Base-by-base conservation (phyloP, 306 rosid genomes). In the Vicia faba region DNA sequence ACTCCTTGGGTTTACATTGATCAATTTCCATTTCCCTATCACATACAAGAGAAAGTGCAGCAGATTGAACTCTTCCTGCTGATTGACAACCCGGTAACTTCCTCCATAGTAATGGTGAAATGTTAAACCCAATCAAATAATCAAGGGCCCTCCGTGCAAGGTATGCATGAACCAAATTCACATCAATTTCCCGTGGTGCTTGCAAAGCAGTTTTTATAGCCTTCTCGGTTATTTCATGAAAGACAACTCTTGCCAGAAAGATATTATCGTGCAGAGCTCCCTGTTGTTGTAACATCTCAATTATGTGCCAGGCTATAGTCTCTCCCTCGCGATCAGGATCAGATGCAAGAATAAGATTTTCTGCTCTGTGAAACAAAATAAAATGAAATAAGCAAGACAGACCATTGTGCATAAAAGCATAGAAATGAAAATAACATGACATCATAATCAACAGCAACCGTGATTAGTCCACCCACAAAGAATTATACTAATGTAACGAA, bases 291-390 rank as follows among this genome's bases (percentile, higher is more conserved):
- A 93, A 79, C 99, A 90, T 93, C 89, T 93, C 99, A 68, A 90
- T 18, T 44, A 93, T 86, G 81, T 93, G 99, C 99, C 99, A 93
- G 36, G 97, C 89, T 73, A 93, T 93, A 73, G 99, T 97, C 89
- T 93, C 99, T 46, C 99, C 99, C 80, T 93, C 99, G 38, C 99
- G 96, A 75, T 93, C 97, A 14, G 99, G 99, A 88, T 93, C 97
- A 69, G 99, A 93, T 35, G 99, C 99, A 82, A 93, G 95, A 82
- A 93, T 90, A 69, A 93, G 95, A 83, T 82, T 83, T 83, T 93
- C 90, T 83, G 97, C 99, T 75, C 99, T 93, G 99, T 72, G 81
- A 74, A 78, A 82, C 78, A 79, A 81, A 74, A 71, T 48, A 70
- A 70, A 58, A 75, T 60, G 62, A 72, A 71, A 60, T 76, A 59